Base-by-base conservation (phyloP, 495 filamentous ascomycete genomes). In the Lasiosphaeriaceae sp. region DNA sequence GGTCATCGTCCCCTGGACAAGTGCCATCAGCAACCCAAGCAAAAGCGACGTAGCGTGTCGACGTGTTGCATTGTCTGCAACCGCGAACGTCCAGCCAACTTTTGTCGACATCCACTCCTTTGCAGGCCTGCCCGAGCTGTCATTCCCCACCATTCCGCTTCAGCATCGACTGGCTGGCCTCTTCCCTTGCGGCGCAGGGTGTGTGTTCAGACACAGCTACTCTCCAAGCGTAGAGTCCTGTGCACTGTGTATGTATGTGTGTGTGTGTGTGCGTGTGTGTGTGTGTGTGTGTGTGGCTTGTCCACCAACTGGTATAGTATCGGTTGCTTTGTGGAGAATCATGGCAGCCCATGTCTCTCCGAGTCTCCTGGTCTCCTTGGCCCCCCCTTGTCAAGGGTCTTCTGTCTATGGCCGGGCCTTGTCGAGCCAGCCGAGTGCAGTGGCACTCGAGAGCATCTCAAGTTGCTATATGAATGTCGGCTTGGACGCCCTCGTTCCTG, bases 381-480 rank as follows among this genome's bases (percentile, higher is more conserved):
- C 24, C 47, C 24, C 45, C 45, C 22, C 19, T 7, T 22, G 12
- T 47, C 17, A 12, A 8, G 5, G 11, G 11, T 16, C 12, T 19
- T 19, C 21, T 21, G 26, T 31, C 26, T 3, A 31, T 31, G 26
- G 26, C 26, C 26, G 26, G 26, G 26, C 9, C 26, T 9, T 31
- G 26, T 31, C 26, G 4, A 31, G 26, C 26, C 26, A 31, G 26
- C 52, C 37, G 24, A 29, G 23, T 4, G 26, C 46, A 56, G 43
- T 50, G 20, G 22, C 43, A 17, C 31, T 50, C 24, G 19, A 24
- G 37, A 47, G 35, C 52, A 45, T 45, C 19, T 22, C 47, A n/a
- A 48, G 49, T 43, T 54, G 44, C 26, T 57, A 62, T 62, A 62
- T 62, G 56, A 62, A 50, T 54, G 47, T 37, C 11, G 21, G 37